A percentile compares a stretch with the other conserved stretches of the same genome.
These are phyloP conservation scores for Calonectria honghensis DNA, from an alignment of 2,329 filamentous ascomycete genomes.

Conservation along the genomic window DNA sequence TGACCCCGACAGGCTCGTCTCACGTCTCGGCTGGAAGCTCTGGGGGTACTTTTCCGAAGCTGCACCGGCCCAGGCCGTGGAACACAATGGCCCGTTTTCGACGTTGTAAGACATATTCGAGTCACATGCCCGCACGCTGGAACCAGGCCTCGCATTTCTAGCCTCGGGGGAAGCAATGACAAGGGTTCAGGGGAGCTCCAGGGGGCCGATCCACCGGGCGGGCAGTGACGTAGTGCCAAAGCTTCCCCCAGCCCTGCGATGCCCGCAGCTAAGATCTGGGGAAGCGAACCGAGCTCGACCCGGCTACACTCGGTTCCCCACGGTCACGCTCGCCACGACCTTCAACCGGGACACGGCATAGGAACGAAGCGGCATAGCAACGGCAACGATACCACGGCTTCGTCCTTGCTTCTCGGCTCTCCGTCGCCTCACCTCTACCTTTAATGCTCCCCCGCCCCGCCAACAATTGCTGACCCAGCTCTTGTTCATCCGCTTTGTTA, in stretches of 20 bases:
- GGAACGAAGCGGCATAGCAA: conserved; percentile 53
- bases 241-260: conserved; percentile 38
- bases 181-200: conserved; percentile 1
- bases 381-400: conserved; percentile 38
- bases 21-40: background rate
- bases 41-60: background rate
- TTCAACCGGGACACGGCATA: conserved; percentile 53
- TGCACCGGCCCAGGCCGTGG: background rate
- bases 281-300: conserved; percentile 48
- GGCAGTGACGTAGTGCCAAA: conserved; percentile 54
- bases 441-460: conserved; percentile 18
- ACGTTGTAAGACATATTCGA: background rate
- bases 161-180: background rate
- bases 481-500: background rate
- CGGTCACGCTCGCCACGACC: conserved; percentile 53
- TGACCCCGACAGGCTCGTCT: background rate
- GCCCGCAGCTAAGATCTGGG: conserved; percentile 47
- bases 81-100: background rate
- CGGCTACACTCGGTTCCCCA: conserved; percentile 60
- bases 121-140: background rate
- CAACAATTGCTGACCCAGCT: background rate
- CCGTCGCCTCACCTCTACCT: conserved; percentile 38
- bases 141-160: background rate
- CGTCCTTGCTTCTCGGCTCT: conserved; percentile 36
- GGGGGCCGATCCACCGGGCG: conserved; percentile 17